These are phyloP conservation scores for Cajanus cajan DNA, from an alignment of 306 rosid genomes.

Conservation along the genomic window DNA sequence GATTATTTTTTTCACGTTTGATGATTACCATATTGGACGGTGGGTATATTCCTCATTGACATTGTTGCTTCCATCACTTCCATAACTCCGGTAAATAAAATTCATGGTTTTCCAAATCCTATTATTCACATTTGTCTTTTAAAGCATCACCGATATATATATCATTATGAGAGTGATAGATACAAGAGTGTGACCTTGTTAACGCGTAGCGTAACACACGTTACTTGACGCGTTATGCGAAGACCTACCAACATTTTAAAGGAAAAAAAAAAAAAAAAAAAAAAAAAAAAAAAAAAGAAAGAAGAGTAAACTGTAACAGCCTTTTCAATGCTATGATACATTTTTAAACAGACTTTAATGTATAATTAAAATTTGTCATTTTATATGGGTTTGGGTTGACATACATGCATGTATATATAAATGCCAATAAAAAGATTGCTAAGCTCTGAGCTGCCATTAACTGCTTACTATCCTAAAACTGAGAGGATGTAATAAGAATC, in stretches of 20 bases:
- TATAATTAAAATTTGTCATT: background rate
- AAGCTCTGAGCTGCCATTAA: background rate
- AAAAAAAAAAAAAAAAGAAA: no score
- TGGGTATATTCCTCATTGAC: background rate
- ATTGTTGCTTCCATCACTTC: slow-evolving; percentile 22
- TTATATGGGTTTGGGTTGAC: background rate
- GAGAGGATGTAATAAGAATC: background rate
- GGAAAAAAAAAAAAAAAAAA: no score
- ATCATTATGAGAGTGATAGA: slow-evolving; percentile 24
- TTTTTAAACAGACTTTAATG: background rate
- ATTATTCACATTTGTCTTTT: background rate
- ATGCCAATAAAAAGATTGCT: background rate
- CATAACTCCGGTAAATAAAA: slow-evolving; percentile 18
- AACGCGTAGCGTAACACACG: slow-evolving; percentile 22
- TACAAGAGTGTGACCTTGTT: background rate
- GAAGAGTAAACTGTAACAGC: background rate
- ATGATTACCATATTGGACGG: slow-evolving; percentile 29
- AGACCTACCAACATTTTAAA: slow-evolving; percentile 9
- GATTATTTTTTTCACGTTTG: slow-evolving; percentile 1
- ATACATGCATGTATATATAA: background rate
- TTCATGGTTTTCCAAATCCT: background rate
- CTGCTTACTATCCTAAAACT: background rate
- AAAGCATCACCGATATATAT: background rate
- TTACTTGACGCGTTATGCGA: slow-evolving; percentile 16
- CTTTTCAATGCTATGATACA: background rate